Evolutionary conservation across 2,329 filamentous ascomycete species (phyloP), one percentile per base, ranked within the genome.

Genomic region (Verruconis gallopava): DNA sequence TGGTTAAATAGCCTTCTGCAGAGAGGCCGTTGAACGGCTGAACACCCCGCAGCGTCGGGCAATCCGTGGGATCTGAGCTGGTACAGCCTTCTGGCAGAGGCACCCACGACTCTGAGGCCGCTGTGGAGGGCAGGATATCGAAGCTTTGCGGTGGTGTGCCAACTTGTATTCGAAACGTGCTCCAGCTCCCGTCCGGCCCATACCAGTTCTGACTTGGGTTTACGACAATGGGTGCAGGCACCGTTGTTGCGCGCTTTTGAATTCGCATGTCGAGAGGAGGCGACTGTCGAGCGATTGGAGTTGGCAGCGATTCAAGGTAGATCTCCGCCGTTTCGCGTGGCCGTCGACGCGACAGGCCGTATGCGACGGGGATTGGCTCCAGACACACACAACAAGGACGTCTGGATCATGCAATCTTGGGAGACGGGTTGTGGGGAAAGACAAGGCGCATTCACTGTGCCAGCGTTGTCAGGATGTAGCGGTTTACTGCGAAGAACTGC

Each of bases 31-130:
- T 47, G 46, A 56, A 57, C 3, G 53, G 41, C 13, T 51, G 41
- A 1, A 47, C 46, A 4, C 60, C 60, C 28, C 56, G 54, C 17
- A 51, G 44, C 4, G 50, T 49, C 2, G 47, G 43, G 40, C 61
- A 63, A n/a, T 51, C 40, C 11, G 37, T 22, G 3, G 49, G 49
- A 32, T 48, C 46, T 15, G 44, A 45, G 15, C 50, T 21, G 5
- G 46, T 50, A 47, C 61, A 63, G n/a, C 51, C 58, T 44, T 60
- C 52, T 4, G 57, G 51, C 1, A 54, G 37, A 5, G 59, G 49
- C 12, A 61, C 48, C 54, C 57, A 61, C 12, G 51, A 54, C 21
- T 60, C 56, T 38, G 57, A 55, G 17, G 56, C 54, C 22, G 51
- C 48, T 11, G 56, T 59, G 1, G 55, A 56, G 9, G 55, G 52